Evolutionary conservation across 73 alveolate genomes (phyloP), one percentile per base, ranked within the genome.

Genomic region (Paramecium pentaurelia): DNA sequence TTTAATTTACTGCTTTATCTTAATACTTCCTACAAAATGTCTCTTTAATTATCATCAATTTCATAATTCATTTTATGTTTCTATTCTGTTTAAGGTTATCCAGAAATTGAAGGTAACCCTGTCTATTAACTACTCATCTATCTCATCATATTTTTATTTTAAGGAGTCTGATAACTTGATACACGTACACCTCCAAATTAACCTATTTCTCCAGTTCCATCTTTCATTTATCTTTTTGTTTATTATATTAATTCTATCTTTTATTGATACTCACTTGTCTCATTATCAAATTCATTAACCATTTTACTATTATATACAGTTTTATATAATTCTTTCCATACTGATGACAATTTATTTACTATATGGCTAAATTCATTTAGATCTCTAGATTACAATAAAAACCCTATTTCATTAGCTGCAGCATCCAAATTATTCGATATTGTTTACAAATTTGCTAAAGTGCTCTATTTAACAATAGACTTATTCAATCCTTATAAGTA

Each of bases 141-240:
- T 28, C 22, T 64, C 47, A 14, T 34, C 28, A 14, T 10, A 14
- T 34, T 64, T 28, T 64, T 64, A 11, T 40, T 28, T 14, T 64
- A 64, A 14, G 84, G 84, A 9, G 84, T 32, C 47, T 64, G 47
- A 12, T 64, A 64, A 12, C 49, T 42, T 64, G 84, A 28, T 22
- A 80, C 91, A 6, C 58, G 49, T 11, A 80, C 91, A 1, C 91
- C 91, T 42, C 91, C 91, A 7, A 80, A 47, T 64, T 42, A 32
- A 2, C 91, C 91, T 37, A 73, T 40, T 44, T 73, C 60, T 14
- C 87, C 87, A 8, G 20, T 34, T 0, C 84, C 84, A 64, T 64
- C 84, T 32, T 44, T 37, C 87, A 73, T 49, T 80, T 45, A 47
- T 47, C 77, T 80, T 28, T 64, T 64, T 1, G 84, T 20, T 27